Base-by-base conservation (phyloP, 352 stramenopile species). In the Phytopythium aichiense region DNA sequence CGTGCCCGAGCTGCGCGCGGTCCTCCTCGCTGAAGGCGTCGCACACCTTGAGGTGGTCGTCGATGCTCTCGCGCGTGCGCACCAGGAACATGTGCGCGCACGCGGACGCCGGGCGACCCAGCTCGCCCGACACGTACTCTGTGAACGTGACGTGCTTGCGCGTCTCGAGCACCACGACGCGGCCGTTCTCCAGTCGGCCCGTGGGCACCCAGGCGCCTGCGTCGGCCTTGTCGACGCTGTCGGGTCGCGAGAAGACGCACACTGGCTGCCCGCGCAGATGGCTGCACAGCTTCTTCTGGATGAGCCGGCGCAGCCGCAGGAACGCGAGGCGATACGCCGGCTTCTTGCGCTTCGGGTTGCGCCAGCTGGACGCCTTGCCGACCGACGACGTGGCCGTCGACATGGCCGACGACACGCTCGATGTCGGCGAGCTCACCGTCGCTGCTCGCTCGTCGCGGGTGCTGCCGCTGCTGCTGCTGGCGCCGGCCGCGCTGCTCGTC, bases 51-150 rank as follows among this genome's bases (percentile, higher is more conserved):
- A 92, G 48, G 48, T 94, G 84, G 33, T 81, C 67, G 65, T 94
- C 84, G 60, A 94, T 88, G 65, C 69, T 89, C 60, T 89, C 71
- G 20, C 50, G 70, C 16, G 74, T 73, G 33, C 66, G 61, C 7
- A 90, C 65, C 25, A 94, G 68, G 43, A 80, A 90, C 54, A 94
- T 78, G 70, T 94, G 80, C 31, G 69, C 68, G 53, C 84, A 94
- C 7, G 84, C 77, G 7, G 83, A 88, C 28, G 79, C 70, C 16
- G 71, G 69, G 20, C 66, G 67, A 0, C 77, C 71, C 38, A 88
- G 57, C 49, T 77, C 71, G 31, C 73, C 60, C 22, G 67, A 45
- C 22, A 91, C 84, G 56, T 75, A 93, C 42, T 90, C 82, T 9
- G 80, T 71, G 56, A 91, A 91, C 13, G 61, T 73, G 57, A 88